Percentiles rank a stretch among this genome's conserved stretches.
These are phyloP conservation scores for Wickerhamiella galacta DNA, from an alignment of 805 yeast species.

Conservation along the genomic window DNA sequence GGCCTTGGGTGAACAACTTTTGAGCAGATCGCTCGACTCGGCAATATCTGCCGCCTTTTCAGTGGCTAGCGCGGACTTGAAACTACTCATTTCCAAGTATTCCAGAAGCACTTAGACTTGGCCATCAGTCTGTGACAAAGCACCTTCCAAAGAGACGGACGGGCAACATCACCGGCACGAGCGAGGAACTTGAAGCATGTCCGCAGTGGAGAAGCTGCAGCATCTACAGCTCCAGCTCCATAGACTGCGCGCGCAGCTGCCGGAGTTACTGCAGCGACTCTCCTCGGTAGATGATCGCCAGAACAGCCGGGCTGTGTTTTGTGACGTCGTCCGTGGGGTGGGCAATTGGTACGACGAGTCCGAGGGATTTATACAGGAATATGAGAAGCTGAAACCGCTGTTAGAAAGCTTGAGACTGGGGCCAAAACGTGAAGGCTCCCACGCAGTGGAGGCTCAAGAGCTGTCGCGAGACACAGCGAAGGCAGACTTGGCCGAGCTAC, in stretches of 20 bases:
- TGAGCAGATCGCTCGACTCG: constrained; percentile 28
- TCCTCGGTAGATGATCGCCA: constrained; percentile 10
- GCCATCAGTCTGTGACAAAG: too few species aligned
- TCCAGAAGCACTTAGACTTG: too few species aligned
- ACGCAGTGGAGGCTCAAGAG: too few species aligned
- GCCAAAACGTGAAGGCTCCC: too few species aligned
- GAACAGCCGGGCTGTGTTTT: constrained; percentile 10
- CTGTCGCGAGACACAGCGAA: too few species aligned
- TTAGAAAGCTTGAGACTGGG: too few species aligned
- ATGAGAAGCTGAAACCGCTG: neutral
- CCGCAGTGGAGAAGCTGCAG: constrained; percentile 9
- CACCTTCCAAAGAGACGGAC: too few species aligned
- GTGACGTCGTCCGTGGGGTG: constrained; percentile 10
- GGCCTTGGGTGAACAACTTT: constrained; percentile 39
- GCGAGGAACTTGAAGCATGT: too few species aligned
- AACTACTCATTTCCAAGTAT: constrained; percentile 1
- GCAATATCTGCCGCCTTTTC: constrained; percentile 40
- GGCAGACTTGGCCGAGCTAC: too few species aligned
- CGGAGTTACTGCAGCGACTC: constrained; percentile 10
- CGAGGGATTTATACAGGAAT: constrained; percentile 1
- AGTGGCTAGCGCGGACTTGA: constrained; percentile 23
- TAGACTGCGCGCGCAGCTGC: constrained; percentile 11
- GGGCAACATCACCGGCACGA: too few species aligned
- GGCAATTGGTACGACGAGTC: constrained; percentile 9
- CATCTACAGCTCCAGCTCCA: constrained; percentile 10